Evolutionary conservation across 2,329 filamentous ascomycete genomes (phyloP).

Genomic region (Hypoxylon sp.): DNA sequence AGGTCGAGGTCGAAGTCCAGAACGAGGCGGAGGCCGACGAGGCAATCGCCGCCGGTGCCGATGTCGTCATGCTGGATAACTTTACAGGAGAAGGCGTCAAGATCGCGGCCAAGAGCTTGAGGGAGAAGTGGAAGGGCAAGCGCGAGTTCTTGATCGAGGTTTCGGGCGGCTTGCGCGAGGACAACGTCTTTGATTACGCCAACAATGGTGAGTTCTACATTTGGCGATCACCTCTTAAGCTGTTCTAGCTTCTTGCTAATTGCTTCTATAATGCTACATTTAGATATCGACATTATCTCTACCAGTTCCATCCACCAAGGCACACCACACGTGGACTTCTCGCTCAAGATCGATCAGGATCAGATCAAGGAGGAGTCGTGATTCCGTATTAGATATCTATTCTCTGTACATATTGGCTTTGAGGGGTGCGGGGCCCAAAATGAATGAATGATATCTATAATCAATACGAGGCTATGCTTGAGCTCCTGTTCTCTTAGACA

Average conservation of each 20-base stretch:
- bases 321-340: slow-evolving; percentile 94
- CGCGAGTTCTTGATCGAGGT: slow-evolving; percentile 88
- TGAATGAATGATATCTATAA: slow-evolving; percentile 13
- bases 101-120: slow-evolving; percentile 80
- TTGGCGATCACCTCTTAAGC: not conserved
- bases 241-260: slow-evolving; percentile 40
- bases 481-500: not conserved
- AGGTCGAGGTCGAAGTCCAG: slow-evolving; percentile 97
- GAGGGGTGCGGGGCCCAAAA: slow-evolving; percentile 4
- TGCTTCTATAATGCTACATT: slow-evolving; percentile 6
- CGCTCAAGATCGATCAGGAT: slow-evolving; percentile 83
- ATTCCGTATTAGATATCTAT: slow-evolving; percentile 1
- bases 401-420: slow-evolving; percentile 11
- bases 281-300: slow-evolving; percentile 94
- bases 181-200: slow-evolving; percentile 88
- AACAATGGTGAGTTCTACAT: slow-evolving; percentile 70
- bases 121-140: slow-evolving; percentile 83
- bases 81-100: slow-evolving; percentile 86
- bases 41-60: slow-evolving; percentile 90
- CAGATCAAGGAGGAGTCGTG: slow-evolving; percentile 27
- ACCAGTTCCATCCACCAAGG: slow-evolving; percentile 98
- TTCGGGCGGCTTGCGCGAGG: slow-evolving; percentile 87
- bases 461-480: not conserved
- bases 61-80: slow-evolving; percentile 98
- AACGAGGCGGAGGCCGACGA: slow-evolving; percentile 90